Evolutionary conservation across 2,329 filamentous ascomycete genomes (phyloP).

Genomic region (Alternaria tenuissima): DNA sequence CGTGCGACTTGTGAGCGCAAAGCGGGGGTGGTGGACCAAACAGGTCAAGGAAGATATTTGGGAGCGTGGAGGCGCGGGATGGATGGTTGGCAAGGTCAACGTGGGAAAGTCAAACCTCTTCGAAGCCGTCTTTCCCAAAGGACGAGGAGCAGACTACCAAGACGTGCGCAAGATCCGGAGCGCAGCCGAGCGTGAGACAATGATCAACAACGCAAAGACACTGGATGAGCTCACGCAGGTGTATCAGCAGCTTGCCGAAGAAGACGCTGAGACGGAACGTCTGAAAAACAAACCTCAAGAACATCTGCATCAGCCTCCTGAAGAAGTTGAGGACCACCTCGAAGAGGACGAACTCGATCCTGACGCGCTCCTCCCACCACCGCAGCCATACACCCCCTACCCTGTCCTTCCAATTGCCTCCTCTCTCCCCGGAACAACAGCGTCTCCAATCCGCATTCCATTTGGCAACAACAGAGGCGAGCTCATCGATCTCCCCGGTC

Average conservation of each 20-base stretch:
- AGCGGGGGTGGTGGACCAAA: constrained; percentile 89
- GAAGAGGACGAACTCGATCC: constrained; percentile 42
- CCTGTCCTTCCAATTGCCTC: constrained; percentile 89
- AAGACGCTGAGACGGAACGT: constrained; percentile 42
- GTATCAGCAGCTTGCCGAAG: constrained; percentile 43
- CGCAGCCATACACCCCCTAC: constrained; percentile 75
- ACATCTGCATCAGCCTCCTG: constrained; percentile 31
- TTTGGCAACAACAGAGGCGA: constrained; percentile 89
- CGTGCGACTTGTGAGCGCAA: constrained; percentile 84
- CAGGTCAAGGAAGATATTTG: constrained; percentile 86
- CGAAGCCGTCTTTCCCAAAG: constrained; percentile 84
- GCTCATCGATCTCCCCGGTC: constrained; percentile 88
- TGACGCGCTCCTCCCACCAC: constrained; percentile 73
- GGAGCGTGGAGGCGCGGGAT: constrained; percentile 82
- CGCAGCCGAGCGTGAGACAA: constrained; percentile 43
- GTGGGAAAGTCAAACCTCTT: constrained; percentile 96
- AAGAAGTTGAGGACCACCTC: constrained; percentile 26
- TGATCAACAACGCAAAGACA: constrained; percentile 38
- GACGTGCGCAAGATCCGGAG: constrained; percentile 46
- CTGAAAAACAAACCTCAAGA: constrained; percentile 26
- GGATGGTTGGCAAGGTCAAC: constrained; percentile 98
- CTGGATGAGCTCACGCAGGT: constrained; percentile 36
- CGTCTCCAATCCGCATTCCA: constrained; percentile 90
- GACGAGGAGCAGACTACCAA: constrained; percentile 49
- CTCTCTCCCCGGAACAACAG: constrained; percentile 88